Evolutionary conservation across 1,284 basidiomycete genomes (phyloP), one percentile per base, ranked within the genome.

Genomic region (Cutaneotrichosporon cavernicola): DNA sequence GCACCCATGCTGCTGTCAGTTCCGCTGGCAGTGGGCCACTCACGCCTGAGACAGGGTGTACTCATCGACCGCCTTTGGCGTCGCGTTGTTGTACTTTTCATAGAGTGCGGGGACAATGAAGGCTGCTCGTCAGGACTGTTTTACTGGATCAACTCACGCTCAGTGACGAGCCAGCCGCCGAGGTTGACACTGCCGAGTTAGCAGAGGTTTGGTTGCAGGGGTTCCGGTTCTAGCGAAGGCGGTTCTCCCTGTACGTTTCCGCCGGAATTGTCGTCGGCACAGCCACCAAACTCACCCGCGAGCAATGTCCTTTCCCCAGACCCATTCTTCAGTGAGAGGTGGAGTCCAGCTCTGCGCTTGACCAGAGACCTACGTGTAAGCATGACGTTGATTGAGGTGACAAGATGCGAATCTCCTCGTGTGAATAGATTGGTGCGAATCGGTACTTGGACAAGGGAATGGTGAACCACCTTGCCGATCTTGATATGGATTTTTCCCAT

Each of bases 31-130:
- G 6, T 14, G 8, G 32, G 10, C 43, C 6, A 59, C 58, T 51
- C 31, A 59, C 58, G 76, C 76, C 63, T 73, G 71, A 13, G 69
- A 76, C 53, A 94, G 81, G 4, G 86, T 87, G 86, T 88, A 93
- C 79, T 94, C 91, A 77, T 94, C 91, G 5, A 85, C 79, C 4
- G 89, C 87, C 53, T 70, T 63, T 0, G 72, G 72, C 3, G 66
- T 72, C n/a, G 72, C 2, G 34, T 62, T 72, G 56, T 76, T 72
- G 53, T 78, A 79, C 61, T 65, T 65, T 78, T 97, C 89, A 76
- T 89, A 97, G 40, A 96, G 84, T 34, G 85, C 86, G 11, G 93
- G 92, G 1, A 85, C 82, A 80, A 92, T 85, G 80, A 96, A 94
- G 32, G 95, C 94, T 84, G 92, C 89, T 2, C 32, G 50, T 62